A percentile compares a stretch with the other conserved stretches of the same genome.
phyloP scores from a whole-genome alignment of 1,139 yeast species.

The Suhomyces panamericanus region DNA sequence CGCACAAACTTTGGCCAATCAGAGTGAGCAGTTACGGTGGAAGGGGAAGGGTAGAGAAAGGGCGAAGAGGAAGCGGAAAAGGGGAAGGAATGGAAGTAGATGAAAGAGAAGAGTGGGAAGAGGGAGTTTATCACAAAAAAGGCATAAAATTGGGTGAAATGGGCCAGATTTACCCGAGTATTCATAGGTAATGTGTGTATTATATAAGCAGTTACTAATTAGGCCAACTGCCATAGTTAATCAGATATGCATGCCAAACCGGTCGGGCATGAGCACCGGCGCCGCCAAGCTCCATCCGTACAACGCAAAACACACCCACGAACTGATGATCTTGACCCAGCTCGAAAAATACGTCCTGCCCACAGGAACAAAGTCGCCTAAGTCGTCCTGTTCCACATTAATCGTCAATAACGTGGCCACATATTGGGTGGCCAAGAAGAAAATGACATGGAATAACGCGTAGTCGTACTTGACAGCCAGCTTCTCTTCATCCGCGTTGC shows the following conservation, averaged over 20 bases:
- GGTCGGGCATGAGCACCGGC: constrained; percentile 86
- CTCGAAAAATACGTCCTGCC: constrained; percentile 95
- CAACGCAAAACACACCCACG: constrained; percentile 86
- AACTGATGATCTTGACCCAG: constrained; percentile 89
- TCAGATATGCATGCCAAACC: constrained; percentile 54
- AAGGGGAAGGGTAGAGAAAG: not conserved
- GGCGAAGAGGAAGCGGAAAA: not conserved
- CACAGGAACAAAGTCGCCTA: constrained; percentile 92
- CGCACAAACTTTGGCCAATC: constrained; percentile 11
- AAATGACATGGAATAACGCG: constrained; percentile 83
- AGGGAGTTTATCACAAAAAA: not conserved
- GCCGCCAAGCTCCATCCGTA: constrained; percentile 93
- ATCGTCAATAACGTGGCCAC: constrained; percentile 91
- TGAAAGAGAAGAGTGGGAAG: not conserved
- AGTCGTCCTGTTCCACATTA: constrained; percentile 81
- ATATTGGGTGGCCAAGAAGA: constrained; percentile 95
- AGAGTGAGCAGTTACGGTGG: constrained; percentile 4
- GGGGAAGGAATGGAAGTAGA: constrained; percentile 10
- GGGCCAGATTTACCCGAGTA: no score
- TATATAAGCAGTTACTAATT: not conserved
- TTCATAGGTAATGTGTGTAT: no score
- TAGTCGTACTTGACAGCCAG: constrained; percentile 80
- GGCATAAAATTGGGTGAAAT: no score
- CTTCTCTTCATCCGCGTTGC: constrained; percentile 59
- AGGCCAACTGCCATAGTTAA: no score